Conservation (phyloP, 1,139 yeast species). For the Kurtzmaniella quercitrusa region DNA sequence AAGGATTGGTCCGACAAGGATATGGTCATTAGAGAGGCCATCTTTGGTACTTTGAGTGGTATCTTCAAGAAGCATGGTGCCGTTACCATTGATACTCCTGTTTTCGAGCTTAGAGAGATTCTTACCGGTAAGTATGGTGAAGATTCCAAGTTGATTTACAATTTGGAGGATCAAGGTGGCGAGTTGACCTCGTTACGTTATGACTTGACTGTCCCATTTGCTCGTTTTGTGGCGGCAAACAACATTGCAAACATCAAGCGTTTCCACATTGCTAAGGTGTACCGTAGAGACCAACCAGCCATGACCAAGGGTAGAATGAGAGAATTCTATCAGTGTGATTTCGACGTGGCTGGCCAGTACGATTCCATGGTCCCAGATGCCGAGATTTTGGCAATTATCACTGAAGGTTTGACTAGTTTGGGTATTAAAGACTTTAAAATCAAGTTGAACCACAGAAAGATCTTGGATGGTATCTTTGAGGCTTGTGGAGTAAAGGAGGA, state of each 20-base stretch:
- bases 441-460: conserved; percentile 91
- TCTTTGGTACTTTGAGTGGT: conserved; percentile 66
- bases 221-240: conserved; percentile 94
- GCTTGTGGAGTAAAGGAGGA: conserved; percentile 93
- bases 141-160: conserved; percentile 92
- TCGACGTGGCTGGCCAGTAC: conserved; percentile 89
- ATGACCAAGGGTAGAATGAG: conserved; percentile 99
- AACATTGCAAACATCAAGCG: conserved; percentile 85
- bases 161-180: conserved; percentile 97
- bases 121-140: conserved; percentile 97
- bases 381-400: conserved; percentile 74
- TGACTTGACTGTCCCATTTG: conserved; percentile 96
- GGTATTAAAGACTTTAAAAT: conserved; percentile 88
- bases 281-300: conserved; percentile 98
- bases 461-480: conserved; percentile 91
- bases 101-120: conserved; percentile 90
- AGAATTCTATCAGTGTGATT: conserved; percentile 97
- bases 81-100: conserved; percentile 97
- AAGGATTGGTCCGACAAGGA: conserved; percentile 98
- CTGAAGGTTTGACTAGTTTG: conserved; percentile 77
- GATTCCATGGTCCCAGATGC: conserved; percentile 97
- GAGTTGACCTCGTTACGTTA: conserved; percentile 92
- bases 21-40: conserved; percentile 88
- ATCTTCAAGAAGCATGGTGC: conserved; percentile 95
- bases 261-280: conserved; percentile 95